Evolutionary conservation across 2,329 filamentous ascomycete species (phyloP), one percentile per base, ranked within the genome.

Genomic region (Colletotrichum chlorophyti): DNA sequence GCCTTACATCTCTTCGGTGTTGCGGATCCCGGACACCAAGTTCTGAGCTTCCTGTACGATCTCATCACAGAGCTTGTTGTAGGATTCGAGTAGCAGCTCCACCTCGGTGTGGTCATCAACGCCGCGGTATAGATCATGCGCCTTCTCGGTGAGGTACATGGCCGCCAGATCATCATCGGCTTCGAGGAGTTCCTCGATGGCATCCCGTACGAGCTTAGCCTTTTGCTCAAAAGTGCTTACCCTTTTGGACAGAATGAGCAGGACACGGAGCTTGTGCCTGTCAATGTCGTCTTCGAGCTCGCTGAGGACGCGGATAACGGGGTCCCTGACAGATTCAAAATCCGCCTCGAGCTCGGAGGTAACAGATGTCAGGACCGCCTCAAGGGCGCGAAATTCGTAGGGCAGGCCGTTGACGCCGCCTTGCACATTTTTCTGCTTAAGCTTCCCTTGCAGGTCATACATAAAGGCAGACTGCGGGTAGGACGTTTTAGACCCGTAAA

Each of bases 151-250:
- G 62, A 99, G 78, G 70, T 99, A 99, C 95, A 99, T 98, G 64
- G 89, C 85, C 14, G 93, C 89, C 29, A 99, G 78, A 71, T 99
- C 95, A 71, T 99, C 95, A 70, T 99, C 95, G 6, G 93, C 95
- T 75, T 99, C 95, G 31, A 99, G 83, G 19, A 99, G 78, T 71
- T 99, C 95, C 63, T 97, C 93, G 57, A 99, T 93, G 21, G 95
- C 93, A 70, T 98, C 94, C 60, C 95, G 86, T 41, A 99, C 94
- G 26, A 99, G 80, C 69, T 94, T 91, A 14, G 93, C 94, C 72
- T 97, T 98, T 74, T 98, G 95, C 76, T 98, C 95, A 72, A 99
- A 99, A 3, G 93, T 97, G 71, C 92, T 95, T 47, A 99, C 83
- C 67, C 94, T 91, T 78, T 99, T 99, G 21, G 92, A 97, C 71